These are phyloP conservation scores for Nematodospora valgi DNA, from an alignment of 805 yeast genomes.

Conservation along the genomic window DNA sequence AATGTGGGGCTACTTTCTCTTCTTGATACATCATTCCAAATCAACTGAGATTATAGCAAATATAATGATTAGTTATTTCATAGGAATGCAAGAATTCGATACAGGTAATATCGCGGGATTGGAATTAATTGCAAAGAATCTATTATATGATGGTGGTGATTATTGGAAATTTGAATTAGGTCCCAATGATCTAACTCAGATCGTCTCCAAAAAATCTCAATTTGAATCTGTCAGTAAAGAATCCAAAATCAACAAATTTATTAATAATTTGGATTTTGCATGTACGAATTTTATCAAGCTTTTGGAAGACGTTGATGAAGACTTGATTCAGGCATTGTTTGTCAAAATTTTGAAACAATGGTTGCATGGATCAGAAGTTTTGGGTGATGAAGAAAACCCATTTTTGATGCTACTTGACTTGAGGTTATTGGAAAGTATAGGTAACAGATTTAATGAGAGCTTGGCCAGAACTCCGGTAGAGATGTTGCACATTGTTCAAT, in stretches of 20 bases:
- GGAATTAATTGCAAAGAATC: constrained; percentile 29
- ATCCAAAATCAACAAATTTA: constrained; percentile 24
- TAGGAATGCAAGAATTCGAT: constrained; percentile 14
- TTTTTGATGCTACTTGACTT: constrained; percentile 55
- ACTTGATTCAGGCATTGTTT: constrained; percentile 45
- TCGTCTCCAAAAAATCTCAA: constrained; percentile 11
- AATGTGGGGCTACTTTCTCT: constrained; percentile 46
- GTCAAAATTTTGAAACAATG: constrained; percentile 55
- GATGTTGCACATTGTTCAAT: constrained; percentile 41
- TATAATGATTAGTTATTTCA: constrained; percentile 36
- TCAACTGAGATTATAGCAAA: constrained; percentile 33
- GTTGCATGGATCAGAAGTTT: constrained; percentile 31
- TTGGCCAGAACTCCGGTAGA: constrained; percentile 56
- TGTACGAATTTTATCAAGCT: constrained; percentile 34
- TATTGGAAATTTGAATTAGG: constrained; percentile 44
- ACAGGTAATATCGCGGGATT: constrained; percentile 9
- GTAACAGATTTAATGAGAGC: constrained; percentile 54
- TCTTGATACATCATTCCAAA: constrained; percentile 26
- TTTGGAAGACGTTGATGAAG: constrained; percentile 48
- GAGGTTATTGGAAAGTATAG: constrained; percentile 60
- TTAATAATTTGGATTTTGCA: constrained; percentile 24
- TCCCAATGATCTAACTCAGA: constrained; percentile 35
- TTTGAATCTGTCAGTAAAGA: constrained; percentile 14
- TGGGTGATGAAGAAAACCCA: constrained; percentile 37
- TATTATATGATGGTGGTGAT: constrained; percentile 24